Base-by-base conservation (phyloP, 2,329 filamentous ascomycete genomes). In the Zelopaecilomyces penicillatus region DNA sequence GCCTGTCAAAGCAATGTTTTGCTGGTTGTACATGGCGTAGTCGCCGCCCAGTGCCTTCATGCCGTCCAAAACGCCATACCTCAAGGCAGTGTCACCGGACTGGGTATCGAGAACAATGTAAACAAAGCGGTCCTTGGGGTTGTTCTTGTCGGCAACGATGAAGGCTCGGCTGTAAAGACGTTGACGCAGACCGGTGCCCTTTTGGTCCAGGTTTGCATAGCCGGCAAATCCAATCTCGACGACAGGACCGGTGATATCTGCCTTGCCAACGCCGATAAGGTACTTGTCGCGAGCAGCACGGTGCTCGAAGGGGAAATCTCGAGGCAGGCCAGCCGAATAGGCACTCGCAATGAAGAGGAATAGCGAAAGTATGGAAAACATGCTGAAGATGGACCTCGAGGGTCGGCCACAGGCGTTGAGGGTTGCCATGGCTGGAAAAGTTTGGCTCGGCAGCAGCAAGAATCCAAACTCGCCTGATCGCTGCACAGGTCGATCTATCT, bases 211-310 rank as follows among this genome's bases (percentile, higher is more conserved):
- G 62, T 90, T 85, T 30, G 91, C 91, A 69, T 96, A 96, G 49
- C 90, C 90, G 74, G 91, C 93, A 60, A 96, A 76, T 56, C 88
- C 89, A 58, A 96, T 78, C 63, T 96, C 88, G 26, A 94, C 89
- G 9, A 94, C 87, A 0, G 89, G 88, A 2, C 86, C 75, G 0
- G 76, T 80, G 53, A 79, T 76, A 52, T 80, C 76, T 5, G 70
- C 74, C 58, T 78, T 78, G 39, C 75, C 75, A 2, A 75, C 73
- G 12, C 75, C 76, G 38, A 79, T 57, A 31, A 78, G 65, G 48
- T 77, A 78, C 47, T 57, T 59, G 44, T 64, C 60, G 27, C 62
- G 44, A 31, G 36, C 43, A n/a, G 43, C 39, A 26, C 39, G 34
- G 7, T 39, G 37, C 6, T 40, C 12, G 10, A 46, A 42, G 11